phyloP scores from a whole-genome alignment of 169 alveolate species.

The Plasmodium gallinaceum region DNA sequence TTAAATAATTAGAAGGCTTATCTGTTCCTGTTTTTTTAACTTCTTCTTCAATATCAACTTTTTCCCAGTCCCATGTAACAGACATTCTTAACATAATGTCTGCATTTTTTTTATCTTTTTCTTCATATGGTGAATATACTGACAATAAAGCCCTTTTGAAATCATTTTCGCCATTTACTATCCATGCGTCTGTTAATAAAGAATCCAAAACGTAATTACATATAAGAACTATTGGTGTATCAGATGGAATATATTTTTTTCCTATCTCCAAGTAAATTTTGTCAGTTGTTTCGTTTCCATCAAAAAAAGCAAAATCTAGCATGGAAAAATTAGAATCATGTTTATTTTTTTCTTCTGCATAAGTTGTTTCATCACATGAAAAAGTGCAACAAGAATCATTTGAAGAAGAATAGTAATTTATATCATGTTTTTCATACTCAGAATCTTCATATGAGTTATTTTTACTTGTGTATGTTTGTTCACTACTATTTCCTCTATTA shows the following conservation, averaged over 20 bases:
- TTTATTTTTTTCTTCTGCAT: slow-evolving; percentile 43
- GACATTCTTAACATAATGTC: slow-evolving; percentile 91
- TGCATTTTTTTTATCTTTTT: slow-evolving; percentile 90
- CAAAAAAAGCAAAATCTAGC: slow-evolving; percentile 88
- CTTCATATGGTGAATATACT: slow-evolving; percentile 87
- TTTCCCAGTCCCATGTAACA: slow-evolving; percentile 87
- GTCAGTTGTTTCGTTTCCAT: slow-evolving; percentile 84
- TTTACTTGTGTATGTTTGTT: slow-evolving; percentile 39
- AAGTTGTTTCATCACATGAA: slow-evolving; percentile 21
- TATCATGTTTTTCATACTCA: slow-evolving; percentile 38
- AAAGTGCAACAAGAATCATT: slow-evolving; percentile 12
- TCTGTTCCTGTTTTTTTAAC: slow-evolving; percentile 31
- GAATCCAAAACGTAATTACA: slow-evolving; percentile 89
- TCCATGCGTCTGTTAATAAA: slow-evolving; percentile 87
- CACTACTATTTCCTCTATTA: slow-evolving; percentile 59
- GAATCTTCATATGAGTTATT: slow-evolving; percentile 60
- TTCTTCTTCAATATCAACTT: slow-evolving; percentile 60
- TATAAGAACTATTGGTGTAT: slow-evolving; percentile 84
- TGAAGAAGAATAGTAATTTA: slow-evolving; percentile 20
- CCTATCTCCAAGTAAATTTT: slow-evolving; percentile 75
- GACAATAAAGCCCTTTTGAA: slow-evolving; percentile 86
- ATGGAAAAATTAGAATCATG: slow-evolving; percentile 67
- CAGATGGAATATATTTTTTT: slow-evolving; percentile 78
- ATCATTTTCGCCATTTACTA: slow-evolving; percentile 77
- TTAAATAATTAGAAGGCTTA: slow-evolving; percentile 76